phyloP scores from a whole-genome alignment of 495 filamentous ascomycete genomes.

The Lichina pygmaea region DNA sequence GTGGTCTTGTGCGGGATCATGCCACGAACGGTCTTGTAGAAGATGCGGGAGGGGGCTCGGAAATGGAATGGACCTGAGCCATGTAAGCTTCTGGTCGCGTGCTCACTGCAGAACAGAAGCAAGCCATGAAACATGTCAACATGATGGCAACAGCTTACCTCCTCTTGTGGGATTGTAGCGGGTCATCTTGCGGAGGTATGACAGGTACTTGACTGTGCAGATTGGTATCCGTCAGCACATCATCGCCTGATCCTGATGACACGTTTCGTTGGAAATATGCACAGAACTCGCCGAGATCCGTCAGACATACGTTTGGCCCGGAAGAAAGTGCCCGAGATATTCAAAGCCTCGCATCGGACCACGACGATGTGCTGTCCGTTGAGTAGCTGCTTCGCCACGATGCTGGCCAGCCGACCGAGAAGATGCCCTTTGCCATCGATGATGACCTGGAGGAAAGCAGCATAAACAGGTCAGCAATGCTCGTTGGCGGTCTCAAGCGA shows the following conservation, averaged over 20 bases:
- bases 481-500: neutral
- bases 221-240: too few species aligned
- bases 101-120: constrained; percentile 2
- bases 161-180: constrained; percentile 97
- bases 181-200: constrained; percentile 98
- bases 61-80: constrained; percentile 85
- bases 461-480: constrained; percentile 7
- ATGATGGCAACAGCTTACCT: constrained; percentile 27
- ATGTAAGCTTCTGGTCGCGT: constrained; percentile 11
- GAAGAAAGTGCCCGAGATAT: constrained; percentile 99
- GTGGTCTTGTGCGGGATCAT: constrained; percentile 99
- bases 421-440: constrained; percentile 99
- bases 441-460: constrained; percentile 34
- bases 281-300: too few species aligned
- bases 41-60: constrained; percentile 92
- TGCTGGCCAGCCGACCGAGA: constrained; percentile 94
- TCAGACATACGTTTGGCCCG: constrained; percentile 84
- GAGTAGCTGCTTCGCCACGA: constrained; percentile 97
- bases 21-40: constrained; percentile 99
- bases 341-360: constrained; percentile 93
- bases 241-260: too few species aligned
- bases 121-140: neutral
- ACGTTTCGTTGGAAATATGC: too few species aligned
- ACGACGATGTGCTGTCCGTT: constrained; percentile 98
- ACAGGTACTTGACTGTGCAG: constrained; percentile 90